Evolutionary conservation across 345 rosid species (phyloP).

Genomic region (Diplotaxis tenuifolia): DNA sequence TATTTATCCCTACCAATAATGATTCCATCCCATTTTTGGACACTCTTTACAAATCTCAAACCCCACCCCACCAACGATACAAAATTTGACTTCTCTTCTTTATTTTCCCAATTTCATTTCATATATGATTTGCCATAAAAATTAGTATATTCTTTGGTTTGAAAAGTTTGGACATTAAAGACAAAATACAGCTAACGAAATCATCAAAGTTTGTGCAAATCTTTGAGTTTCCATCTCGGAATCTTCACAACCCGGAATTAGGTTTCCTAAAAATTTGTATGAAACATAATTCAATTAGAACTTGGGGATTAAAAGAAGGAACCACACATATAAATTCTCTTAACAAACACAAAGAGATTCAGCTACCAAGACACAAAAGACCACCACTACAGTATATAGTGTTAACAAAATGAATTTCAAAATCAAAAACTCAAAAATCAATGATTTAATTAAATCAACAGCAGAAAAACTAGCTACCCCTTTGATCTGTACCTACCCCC

Average conservation of each 20-base stretch:
- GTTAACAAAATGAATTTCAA: conserved; percentile 27
- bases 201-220: conserved; percentile 11
- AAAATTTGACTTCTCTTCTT: conserved; percentile 18
- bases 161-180: background rate
- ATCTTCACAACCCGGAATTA: background rate
- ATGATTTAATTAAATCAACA: conserved; percentile 34
- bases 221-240: background rate
- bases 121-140: background rate
- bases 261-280: background rate
- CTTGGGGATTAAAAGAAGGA: conserved; percentile 1
- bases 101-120: background rate
- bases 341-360: conserved; percentile 26
- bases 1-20: conserved; percentile 26
- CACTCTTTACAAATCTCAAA: conserved; percentile 7
- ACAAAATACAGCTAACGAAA: background rate
- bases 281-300: conserved; percentile 15
- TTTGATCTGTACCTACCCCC: conserved; percentile 34
- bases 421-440: conserved; percentile 21
- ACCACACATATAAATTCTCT: conserved; percentile 28
- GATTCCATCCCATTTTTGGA: conserved; percentile 31
- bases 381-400: conserved; percentile 24
- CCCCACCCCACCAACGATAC: conserved; percentile 18
- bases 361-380: conserved; percentile 18
- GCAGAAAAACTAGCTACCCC: conserved; percentile 22
- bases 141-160: background rate